A percentile compares a stretch with the other conserved stretches of the same genome.
phyloP scores from a whole-genome alignment of 2,329 filamentous ascomycete species.

The Colletotrichum eleusines region DNA sequence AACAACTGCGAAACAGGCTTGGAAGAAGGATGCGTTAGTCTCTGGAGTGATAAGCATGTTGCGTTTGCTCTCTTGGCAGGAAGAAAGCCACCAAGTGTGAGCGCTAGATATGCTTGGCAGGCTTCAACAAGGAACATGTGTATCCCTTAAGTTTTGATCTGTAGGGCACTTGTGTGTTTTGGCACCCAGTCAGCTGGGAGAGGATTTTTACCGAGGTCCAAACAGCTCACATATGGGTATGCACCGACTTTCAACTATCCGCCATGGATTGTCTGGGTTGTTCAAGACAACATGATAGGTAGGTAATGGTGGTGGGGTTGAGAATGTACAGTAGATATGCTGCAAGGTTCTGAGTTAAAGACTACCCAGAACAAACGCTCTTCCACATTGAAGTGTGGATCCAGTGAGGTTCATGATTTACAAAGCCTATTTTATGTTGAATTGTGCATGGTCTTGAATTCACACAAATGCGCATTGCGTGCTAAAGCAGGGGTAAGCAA shows the following conservation, averaged over 20 bases:
- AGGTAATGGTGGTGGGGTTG: neutral
- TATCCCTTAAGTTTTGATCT: neutral
- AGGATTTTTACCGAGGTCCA: neutral
- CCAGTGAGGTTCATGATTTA: slow-evolving; percentile 17
- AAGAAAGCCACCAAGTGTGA: neutral
- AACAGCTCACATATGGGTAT: neutral
- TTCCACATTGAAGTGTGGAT: neutral
- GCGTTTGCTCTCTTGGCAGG: too few species aligned
- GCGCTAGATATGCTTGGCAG: neutral
- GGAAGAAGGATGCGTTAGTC: neutral
- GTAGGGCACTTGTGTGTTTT: neutral
- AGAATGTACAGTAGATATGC: slow-evolving; percentile 6
- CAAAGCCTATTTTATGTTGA: slow-evolving; percentile 23
- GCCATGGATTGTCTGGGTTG: neutral
- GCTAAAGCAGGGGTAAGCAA: slow-evolving; percentile 40
- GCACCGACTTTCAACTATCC: too few species aligned
- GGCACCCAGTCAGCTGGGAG: neutral
- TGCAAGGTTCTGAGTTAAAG: neutral
- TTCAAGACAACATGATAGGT: neutral
- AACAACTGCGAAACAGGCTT: slow-evolving; percentile 12
- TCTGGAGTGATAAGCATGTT: too few species aligned
- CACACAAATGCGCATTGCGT: slow-evolving; percentile 13
- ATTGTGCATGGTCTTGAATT: slow-evolving; percentile 27
- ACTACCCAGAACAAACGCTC: neutral
- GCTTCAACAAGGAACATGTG: neutral